Base-by-base conservation (phyloP, 345 rosid genomes). In the Excoecaria agallocha region DNA sequence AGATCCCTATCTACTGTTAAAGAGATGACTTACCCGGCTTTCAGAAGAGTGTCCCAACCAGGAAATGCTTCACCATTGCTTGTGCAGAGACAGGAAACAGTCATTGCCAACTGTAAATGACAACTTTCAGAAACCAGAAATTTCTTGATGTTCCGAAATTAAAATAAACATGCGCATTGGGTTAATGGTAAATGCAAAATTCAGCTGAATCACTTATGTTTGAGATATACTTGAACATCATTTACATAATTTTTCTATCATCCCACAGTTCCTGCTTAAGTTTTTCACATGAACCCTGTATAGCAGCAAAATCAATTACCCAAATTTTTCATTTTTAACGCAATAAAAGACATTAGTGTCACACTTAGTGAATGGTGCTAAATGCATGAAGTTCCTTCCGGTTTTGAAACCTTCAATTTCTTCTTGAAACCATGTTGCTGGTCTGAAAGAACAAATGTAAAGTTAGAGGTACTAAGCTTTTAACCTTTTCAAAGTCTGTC, bases 1-100 rank as follows among this genome's bases (percentile, higher is more conserved):
- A 20, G 3, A 38, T 46, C 62, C 24, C 6, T 22, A 66, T 43
- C 38, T 43, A 22, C 20, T 46, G n/a, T 12, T 35, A 22, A 43
- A 24, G 68, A 68, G 68, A 51, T 61, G 49, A 58, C 89, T 86
- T 79, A 89, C 92, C 93, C 96, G 51, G 90, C 81, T 84, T 81
- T 87, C 49, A 94, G 74, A 78, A 94, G 93, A 38, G 81, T 70
- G 71, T 93, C 99, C 99, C 99, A 91, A 75, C 99, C 97, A 16
- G 98, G 97, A 87, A 89, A 93, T 71, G 86, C 74, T 87, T 88
- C 96, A 67, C 87, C 88, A 66, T 94, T 93, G 91, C 84, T 87
- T 73, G 88, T 70, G 60, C 99, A 94, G 57, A 94, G 58, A 69
- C 86, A 80, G 13, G 92, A 86, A 41, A 93, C 82, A 5, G 96